phyloP scores from a whole-genome alignment of 1,284 basidiomycete species.

The Stygiomarasmius scandens region DNA sequence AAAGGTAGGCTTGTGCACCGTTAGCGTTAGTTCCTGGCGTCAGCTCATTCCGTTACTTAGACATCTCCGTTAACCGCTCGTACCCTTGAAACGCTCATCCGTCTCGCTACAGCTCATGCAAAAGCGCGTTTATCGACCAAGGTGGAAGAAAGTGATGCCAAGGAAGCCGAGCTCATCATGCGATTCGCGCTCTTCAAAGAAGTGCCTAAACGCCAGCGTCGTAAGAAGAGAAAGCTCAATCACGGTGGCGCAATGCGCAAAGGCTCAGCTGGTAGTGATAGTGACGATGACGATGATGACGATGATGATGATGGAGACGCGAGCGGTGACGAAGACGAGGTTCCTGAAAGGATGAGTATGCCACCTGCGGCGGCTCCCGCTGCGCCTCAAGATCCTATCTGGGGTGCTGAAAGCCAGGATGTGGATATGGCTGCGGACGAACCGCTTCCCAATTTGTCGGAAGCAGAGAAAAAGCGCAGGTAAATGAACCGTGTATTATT shows the following conservation, averaged over 20 bases:
- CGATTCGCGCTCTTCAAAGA: conserved; percentile 98
- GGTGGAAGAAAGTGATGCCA: conserved; percentile 87
- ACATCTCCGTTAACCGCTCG: conserved; percentile 97
- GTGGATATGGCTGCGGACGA: conserved; percentile 58
- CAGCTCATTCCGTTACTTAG: conserved; percentile 38
- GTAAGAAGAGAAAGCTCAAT: conserved; percentile 83
- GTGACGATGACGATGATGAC: conserved; percentile 53
- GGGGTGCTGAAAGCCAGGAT: conserved; percentile 68
- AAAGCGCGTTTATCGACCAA: conserved; percentile 89
- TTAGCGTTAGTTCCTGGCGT: too few relatives aligned
- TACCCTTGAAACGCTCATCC: conserved; percentile 98
- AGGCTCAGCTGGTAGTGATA: conserved; percentile 43
- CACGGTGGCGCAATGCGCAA: conserved; percentile 50
- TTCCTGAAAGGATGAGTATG: conserved; percentile 55
- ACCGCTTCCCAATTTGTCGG: conserved; percentile 34
- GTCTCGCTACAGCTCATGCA: conserved; percentile 96
- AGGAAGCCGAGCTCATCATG: conserved; percentile 92
- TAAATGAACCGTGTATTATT: conserved; percentile 42
- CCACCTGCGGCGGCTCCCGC: conserved; percentile 30
- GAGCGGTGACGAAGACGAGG: conserved; percentile 51
- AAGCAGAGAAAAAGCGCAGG: conserved; percentile 47
- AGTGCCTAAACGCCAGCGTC: conserved; percentile 80
- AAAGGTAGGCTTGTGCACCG: conserved; percentile 51
- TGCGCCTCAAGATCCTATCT: conserved; percentile 50
- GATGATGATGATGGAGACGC: conserved; percentile 54